Base-by-base conservation (phyloP, 176 grass and related monocot species). In the Dendrocalamus sinicus region DNA sequence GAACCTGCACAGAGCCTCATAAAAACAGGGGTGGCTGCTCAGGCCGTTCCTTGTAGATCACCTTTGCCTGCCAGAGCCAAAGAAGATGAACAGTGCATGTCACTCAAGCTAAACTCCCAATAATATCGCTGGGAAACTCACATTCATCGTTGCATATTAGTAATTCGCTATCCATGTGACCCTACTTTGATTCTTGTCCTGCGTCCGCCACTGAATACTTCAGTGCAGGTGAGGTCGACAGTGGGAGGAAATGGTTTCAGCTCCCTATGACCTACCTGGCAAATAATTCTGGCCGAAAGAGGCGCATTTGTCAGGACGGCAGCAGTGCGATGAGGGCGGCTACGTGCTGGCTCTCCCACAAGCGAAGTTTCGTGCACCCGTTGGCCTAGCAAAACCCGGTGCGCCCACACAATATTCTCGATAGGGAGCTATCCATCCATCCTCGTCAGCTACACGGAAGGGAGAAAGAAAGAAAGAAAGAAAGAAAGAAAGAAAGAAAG, bases 361-460 rank as follows among this genome's bases (percentile, higher is more conserved):
- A 13, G 7, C 52, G 5, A 35, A 71, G 53, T 41, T 48, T 20
- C 43, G 69, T 12, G 44, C 67, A 26, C 8, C 30, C 41, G 32
- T 70, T 45, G 4, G 32, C 9, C 12, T 17, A 19, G 40, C 22
- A 19, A 12, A 37, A 9, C 14, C 45, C 11, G 24, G 41, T 11
- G 67, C 19, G 4, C 67, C 73, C 85, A 74, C 85, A 28, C 19
- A 72, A 74, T 86, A 76, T 79, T 54, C 58, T 46, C 63, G 58
- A 55, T 6, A 64, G n/a, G 10, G 57, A 60, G 68, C 76, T 62
- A 32, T 64, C 76, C 4, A 12, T 9, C 58, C 37, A 20, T 52
- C 55, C 1, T 32, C 37, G 35, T 52, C 84, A 23, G 26, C 43
- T 72, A 79, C 76, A 32, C 41, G 28, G 14, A 9, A 26, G 12